A percentile compares a stretch with the other conserved stretches of the same genome.
Evolutionary conservation across 176 grass and related monocot species (phyloP).

Genomic region (Elaeis guineensis): DNA sequence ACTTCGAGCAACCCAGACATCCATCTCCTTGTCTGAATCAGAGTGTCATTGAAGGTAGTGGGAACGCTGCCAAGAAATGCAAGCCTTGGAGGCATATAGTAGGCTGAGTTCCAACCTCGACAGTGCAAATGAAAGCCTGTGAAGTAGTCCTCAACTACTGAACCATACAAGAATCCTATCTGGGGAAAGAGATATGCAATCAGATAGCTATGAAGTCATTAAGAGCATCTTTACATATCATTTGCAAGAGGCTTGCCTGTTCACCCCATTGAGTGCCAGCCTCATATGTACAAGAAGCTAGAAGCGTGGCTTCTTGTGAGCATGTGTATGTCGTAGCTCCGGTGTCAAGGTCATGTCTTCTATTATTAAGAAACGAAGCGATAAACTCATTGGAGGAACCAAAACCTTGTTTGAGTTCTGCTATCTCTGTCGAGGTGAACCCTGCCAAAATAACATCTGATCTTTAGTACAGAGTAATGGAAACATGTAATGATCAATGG

Average conservation of each 20-base stretch:
- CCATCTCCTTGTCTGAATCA: constrained; percentile 67
- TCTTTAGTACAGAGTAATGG: too few species aligned
- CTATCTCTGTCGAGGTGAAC: constrained; percentile 14
- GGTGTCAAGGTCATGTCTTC: too few species aligned
- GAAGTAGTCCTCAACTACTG: constrained; percentile 57
- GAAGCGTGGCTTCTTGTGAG: background rate
- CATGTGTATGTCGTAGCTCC: background rate
- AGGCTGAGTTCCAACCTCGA: constrained; percentile 51
- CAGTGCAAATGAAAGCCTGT: constrained; percentile 59
- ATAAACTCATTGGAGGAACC: constrained; percentile 24
- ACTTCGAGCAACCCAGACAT: constrained; percentile 41
- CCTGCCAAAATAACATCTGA: background rate
- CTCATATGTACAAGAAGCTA: constrained; percentile 42
- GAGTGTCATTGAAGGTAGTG: constrained; percentile 45
- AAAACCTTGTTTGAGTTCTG: constrained; percentile 28
- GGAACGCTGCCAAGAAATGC: constrained; percentile 50
- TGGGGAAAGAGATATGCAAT: background rate
- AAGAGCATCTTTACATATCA: too few species aligned
- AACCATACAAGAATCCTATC: constrained; percentile 56
- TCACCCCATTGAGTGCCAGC: constrained; percentile 42
- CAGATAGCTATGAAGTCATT: too few species aligned
- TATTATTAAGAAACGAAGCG: constrained; percentile 19
- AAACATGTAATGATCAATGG: too few species aligned
- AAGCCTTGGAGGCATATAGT: constrained; percentile 30
- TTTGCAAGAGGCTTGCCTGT: constrained; percentile 5